Evolutionary conservation across 345 rosid species (phyloP).

Genomic region (Eucalyptus curtisii): DNA sequence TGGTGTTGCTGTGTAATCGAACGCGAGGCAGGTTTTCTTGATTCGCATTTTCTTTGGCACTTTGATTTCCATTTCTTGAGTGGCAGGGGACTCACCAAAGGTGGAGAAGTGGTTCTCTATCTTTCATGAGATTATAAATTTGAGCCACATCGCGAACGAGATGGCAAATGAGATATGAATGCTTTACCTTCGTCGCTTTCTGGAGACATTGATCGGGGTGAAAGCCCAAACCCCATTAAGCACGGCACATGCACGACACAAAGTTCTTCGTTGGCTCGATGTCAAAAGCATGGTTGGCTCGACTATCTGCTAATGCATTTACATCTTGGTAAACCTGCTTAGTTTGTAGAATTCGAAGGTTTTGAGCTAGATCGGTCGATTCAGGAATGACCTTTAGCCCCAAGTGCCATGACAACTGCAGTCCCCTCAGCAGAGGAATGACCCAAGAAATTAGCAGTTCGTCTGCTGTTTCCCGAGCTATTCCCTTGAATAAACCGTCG

Average conservation of each 20-base stretch:
- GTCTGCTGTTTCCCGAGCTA: background rate
- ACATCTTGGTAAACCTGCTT: background rate
- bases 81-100: background rate
- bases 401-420: background rate
- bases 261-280: background rate
- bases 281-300: background rate
- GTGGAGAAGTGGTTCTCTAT: background rate
- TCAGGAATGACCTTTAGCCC: background rate
- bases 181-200: background rate
- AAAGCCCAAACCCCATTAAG: background rate
- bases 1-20: background rate
- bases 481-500: background rate
- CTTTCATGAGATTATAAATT: background rate
- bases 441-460: background rate
- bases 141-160: background rate
- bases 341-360: background rate
- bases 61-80: background rate
- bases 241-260: background rate
- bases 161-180: background rate
- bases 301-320: background rate
- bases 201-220: background rate
- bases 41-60: background rate
- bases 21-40: background rate
- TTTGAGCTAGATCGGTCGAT: background rate
- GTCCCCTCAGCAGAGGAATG: background rate